Evolutionary conservation across 768 basidiomycete genomes (phyloP).

Genomic region (Hygrophoropsis aurantiaca): DNA sequence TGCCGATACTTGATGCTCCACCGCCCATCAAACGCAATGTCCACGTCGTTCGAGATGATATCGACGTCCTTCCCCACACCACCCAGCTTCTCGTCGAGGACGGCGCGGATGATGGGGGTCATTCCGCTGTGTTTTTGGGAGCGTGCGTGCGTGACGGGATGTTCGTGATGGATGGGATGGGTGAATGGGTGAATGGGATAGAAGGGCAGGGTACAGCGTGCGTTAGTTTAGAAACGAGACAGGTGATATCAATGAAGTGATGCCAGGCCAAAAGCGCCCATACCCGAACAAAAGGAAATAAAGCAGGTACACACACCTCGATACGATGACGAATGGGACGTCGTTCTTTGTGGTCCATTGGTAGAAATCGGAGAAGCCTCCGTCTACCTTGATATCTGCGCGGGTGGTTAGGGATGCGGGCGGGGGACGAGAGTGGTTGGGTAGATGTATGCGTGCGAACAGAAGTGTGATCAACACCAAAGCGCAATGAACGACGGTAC

Average conservation of each 20-base stretch:
- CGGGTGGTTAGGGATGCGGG: no score
- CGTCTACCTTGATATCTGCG: slow-evolving; percentile 81
- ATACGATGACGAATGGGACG: slow-evolving; percentile 91
- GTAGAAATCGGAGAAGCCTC: slow-evolving; percentile 88
- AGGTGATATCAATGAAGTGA: no score
- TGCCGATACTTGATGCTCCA: slow-evolving; percentile 90
- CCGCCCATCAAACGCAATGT: slow-evolving; percentile 57
- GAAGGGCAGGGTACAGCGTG: slow-evolving; percentile 2
- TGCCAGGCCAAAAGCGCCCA: no score
- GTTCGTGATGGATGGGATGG: no score
- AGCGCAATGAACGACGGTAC: slow-evolving; percentile 12
- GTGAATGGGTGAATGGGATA: slow-evolving; percentile 8
- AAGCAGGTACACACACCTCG: slow-evolving; percentile 54
- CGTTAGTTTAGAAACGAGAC: no score
- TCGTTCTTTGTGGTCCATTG: slow-evolving; percentile 76
- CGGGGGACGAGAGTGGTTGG: no score
- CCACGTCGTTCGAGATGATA: slow-evolving; percentile 92
- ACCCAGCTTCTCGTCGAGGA: slow-evolving; percentile 74
- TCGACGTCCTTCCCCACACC: slow-evolving; percentile 75
- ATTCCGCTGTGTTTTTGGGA: slow-evolving; percentile 62
- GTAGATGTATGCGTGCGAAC: no score
- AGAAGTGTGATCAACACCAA: slow-evolving; percentile 2
- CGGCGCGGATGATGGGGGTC: slow-evolving; percentile 90
- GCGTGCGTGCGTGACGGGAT: not conserved
- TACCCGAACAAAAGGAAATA: no score